Base-by-base conservation (phyloP, 192 early-diverging fungal species). In the Mortierella claussenii region DNA sequence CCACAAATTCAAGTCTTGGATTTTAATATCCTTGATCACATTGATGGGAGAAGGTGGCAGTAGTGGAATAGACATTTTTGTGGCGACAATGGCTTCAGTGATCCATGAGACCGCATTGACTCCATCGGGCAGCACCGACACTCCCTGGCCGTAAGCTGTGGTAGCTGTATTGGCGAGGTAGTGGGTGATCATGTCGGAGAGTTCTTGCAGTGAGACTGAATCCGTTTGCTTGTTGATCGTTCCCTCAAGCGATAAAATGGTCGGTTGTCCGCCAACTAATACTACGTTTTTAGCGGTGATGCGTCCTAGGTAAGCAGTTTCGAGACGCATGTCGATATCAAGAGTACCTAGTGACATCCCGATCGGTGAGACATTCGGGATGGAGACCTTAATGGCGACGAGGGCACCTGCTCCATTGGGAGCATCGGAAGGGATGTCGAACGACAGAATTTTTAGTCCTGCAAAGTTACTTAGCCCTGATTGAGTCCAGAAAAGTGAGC, bases 321-420 rank as follows among this genome's bases (percentile, higher is more conserved):
- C 34, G 46, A 74, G 61, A 4, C 18, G 43, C 69, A 74, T 74
- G 31, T 64, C 69, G 7, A 74, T 34, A 4, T 42, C 46, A 44
- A 74, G 28, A 12, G 69, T 74, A 0, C 87, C 87, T 2, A 87
- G 66, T 31, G 86, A 65, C 26, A 89, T 79, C 11, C 79, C 74
- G 53, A 89, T 68, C 27, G 81, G 80, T 18, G 83, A 85, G 27
- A 82, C 60, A 67, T 82, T 86, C 12, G 55, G 49, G 27, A 89
- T 74, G 1, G 69, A 64, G 34, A 60, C 69, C 34, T 74, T 42
- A 40, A 74, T 74, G 15, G 69, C 50, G 3, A 56, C 61, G 10
- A 74, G 31, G 15, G 69, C 69, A 6, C 69, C 69, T 37, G 54
- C 20, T 33, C 61, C 61, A 26, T 65, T 45, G 2, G 69, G 69